These are phyloP conservation scores for Sordaria brevicollis DNA, from an alignment of 495 filamentous ascomycete species.

Conservation along the genomic window DNA sequence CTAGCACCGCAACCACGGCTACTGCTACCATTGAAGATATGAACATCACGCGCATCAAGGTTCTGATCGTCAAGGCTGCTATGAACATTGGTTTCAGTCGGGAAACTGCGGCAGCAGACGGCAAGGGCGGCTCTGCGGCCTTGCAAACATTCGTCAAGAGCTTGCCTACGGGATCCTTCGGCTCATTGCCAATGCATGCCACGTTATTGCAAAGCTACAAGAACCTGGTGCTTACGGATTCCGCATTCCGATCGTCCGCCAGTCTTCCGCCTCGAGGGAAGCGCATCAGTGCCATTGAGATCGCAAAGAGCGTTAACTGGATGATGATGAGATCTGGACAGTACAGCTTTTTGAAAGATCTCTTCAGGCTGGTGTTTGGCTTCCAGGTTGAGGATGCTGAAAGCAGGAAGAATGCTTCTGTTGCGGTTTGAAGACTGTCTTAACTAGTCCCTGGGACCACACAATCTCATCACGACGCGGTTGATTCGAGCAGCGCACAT, in stretches of 20 bases:
- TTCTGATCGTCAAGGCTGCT: conserved; percentile 70
- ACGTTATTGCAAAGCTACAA: conserved; percentile 67
- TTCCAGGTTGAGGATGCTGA: conserved; percentile 68
- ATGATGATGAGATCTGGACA: conserved; percentile 46
- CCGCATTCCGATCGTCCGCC: conserved; percentile 48
- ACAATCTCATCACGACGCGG: not conserved
- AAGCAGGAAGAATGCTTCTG: conserved; percentile 37
- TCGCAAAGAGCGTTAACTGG: conserved; percentile 64
- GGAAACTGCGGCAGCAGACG: conserved; percentile 26
- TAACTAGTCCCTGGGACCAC: not conserved
- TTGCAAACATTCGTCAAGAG: conserved; percentile 64
- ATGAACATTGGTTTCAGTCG: conserved; percentile 64
- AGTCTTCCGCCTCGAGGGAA: conserved; percentile 42
- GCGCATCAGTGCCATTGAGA: conserved; percentile 55
- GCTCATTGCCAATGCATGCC: conserved; percentile 56
- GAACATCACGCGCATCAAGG: conserved; percentile 62
- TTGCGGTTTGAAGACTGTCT: conserved; percentile 25
- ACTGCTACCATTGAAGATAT: conserved; percentile 51
- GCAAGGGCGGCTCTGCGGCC: conserved; percentile 26
- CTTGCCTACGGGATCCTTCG: conserved; percentile 70
- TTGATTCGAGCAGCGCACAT: not conserved
- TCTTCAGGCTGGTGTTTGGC: conserved; percentile 78
- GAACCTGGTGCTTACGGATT: conserved; percentile 59
- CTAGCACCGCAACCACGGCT: conserved; percentile 66
- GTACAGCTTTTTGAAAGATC: conserved; percentile 65